These are phyloP conservation scores for Acanthamoeba castellanii DNA, from an alignment of 208 protist species.

Conservation along the genomic window DNA sequence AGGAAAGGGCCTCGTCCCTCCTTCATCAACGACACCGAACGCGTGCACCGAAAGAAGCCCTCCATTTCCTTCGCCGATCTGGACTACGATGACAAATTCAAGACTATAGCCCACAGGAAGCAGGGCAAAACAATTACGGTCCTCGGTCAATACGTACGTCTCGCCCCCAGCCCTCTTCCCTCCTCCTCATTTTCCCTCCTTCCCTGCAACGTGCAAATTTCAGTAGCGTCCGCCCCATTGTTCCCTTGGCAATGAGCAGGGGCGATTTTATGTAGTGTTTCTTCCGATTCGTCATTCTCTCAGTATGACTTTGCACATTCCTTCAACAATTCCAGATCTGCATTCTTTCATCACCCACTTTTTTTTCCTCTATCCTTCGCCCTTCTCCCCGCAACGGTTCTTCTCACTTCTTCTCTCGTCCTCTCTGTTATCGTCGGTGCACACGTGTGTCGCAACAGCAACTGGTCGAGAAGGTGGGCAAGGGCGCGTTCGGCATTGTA, in stretches of 20 bases:
- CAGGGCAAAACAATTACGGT: constrained; percentile 18
- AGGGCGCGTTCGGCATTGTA: constrained; percentile 66
- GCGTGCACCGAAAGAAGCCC: constrained; percentile 15
- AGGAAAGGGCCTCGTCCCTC: neutral
- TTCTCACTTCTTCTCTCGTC: neutral
- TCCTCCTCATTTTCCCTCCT: neutral
- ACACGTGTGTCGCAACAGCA: constrained; percentile 1
- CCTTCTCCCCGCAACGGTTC: neutral
- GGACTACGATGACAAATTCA: constrained; percentile 51
- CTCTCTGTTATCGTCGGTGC: neutral
- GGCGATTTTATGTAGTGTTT: no score
- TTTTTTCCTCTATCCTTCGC: neutral
- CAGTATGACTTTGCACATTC: neutral
- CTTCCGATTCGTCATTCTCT: neutral
- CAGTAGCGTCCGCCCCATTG: no score
- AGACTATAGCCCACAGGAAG: neutral
- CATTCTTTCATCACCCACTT: neutral
- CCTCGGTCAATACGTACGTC: constrained; percentile 29
- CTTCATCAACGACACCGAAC: neutral
- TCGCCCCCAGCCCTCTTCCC: neutral
- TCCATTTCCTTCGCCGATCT: constrained; percentile 44
- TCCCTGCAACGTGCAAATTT: neutral
- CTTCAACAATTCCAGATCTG: neutral
- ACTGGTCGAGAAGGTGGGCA: constrained; percentile 69
- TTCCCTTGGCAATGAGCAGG: neutral